Evolutionary conservation across 345 rosid genomes (phyloP).

Genomic region (Sisymbrium altissimum): DNA sequence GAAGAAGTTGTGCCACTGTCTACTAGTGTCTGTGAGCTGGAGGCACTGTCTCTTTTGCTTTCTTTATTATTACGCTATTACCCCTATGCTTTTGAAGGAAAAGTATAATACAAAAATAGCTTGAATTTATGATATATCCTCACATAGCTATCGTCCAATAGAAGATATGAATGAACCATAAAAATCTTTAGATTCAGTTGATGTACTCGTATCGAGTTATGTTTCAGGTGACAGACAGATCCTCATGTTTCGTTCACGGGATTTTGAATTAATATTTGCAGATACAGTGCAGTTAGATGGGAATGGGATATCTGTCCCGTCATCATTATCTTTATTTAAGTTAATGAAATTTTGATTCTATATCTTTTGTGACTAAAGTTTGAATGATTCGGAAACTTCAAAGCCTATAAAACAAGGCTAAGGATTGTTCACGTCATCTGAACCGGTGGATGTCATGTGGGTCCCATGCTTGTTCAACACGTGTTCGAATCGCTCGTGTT

Average conservation of each 20-base stretch:
- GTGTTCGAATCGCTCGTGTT: not conserved
- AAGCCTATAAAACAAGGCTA: not conserved
- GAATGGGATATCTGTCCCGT: slow-evolving; percentile 1
- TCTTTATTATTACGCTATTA: not conserved
- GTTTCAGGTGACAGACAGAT: slow-evolving; percentile 31
- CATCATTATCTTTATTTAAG: not conserved
- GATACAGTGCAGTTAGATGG: not conserved
- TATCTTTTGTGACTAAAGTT: not conserved
- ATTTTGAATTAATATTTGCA: not conserved
- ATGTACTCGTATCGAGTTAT: slow-evolving; percentile 4
- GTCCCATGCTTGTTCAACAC: not conserved
- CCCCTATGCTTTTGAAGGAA: not conserved
- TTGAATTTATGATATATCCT: not conserved
- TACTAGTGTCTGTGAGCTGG: slow-evolving; percentile 35
- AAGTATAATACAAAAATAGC: not conserved
- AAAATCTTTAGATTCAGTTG: not conserved
- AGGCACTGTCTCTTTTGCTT: slow-evolving; percentile 23
- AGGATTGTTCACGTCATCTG: slow-evolving; percentile 1
- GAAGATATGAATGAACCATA: not conserved
- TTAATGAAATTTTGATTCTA: not conserved
- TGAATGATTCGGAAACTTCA: not conserved
- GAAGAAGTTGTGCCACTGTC: slow-evolving; percentile 20
- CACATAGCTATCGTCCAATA: not conserved
- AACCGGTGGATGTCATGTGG: not conserved
- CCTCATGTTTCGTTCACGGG: slow-evolving; percentile 12